Percentiles rank a stretch among this genome's conserved stretches.
Evolutionary conservation across 495 filamentous ascomycete species (phyloP).

Genomic region (Neurospora sp.): DNA sequence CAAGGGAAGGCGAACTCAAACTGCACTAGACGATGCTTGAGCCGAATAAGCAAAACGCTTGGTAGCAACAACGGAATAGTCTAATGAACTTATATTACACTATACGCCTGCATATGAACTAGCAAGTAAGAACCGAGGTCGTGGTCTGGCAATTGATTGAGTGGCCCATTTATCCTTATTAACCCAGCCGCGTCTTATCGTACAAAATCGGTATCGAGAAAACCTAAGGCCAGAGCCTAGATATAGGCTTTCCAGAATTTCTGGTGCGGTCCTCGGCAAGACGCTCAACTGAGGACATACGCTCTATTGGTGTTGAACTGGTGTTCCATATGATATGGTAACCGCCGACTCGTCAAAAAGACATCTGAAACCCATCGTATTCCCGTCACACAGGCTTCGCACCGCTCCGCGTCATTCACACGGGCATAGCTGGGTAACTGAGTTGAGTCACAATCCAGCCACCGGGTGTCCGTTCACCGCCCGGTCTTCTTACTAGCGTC

Average conservation of each 20-base stretch:
- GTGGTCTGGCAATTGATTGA: neutral
- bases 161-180: neutral
- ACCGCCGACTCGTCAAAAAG: neutral
- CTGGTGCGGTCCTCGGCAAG: neutral
- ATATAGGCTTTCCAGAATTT: neutral
- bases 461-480: neutral
- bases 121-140: neutral
- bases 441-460: neutral
- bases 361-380: neutral
- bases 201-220: neutral
- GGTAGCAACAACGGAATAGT: neutral
- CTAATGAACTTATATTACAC: neutral
- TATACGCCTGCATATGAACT: neutral
- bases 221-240: neutral
- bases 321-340: neutral
- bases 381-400: neutral
- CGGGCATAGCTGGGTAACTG: neutral
- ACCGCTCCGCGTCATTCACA: neutral
- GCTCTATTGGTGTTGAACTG: neutral
- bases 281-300: neutral
- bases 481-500: neutral
- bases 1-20: neutral
- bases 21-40: too few relatives aligned
- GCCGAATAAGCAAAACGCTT: neutral
- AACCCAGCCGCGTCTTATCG: neutral